These are phyloP conservation scores for Combretum micranthum DNA, from an alignment of 345 rosid genomes.

Conservation along the genomic window DNA sequence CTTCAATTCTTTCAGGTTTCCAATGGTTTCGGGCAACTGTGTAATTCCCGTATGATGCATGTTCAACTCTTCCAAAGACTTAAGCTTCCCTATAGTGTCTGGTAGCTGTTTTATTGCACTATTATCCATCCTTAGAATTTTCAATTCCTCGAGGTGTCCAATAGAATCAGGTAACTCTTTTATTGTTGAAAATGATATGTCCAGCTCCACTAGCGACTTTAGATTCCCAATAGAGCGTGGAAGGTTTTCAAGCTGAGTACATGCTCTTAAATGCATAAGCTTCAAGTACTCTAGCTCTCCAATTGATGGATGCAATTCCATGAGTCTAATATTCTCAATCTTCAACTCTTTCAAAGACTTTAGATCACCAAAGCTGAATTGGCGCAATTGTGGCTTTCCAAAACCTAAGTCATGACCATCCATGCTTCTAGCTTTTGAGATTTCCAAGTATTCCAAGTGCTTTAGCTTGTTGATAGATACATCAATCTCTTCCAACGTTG, in stretches of 20 bases:
- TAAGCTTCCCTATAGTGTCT: no score
- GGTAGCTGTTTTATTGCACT: no score
- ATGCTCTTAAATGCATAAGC: background rate
- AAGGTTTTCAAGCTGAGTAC: background rate
- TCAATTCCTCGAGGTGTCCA: background rate
- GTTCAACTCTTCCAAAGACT: no score
- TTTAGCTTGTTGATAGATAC: background rate
- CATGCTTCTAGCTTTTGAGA: accelerated
- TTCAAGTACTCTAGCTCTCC: background rate
- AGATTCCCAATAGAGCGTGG: background rate
- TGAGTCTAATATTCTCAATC: background rate
- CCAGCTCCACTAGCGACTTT: background rate
- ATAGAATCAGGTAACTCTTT: background rate
- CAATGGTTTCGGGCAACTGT: no score
- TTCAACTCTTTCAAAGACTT: background rate
- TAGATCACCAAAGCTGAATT: no score
- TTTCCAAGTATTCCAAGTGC: background rate
- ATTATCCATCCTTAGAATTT: no score
- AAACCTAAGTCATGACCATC: accelerated
- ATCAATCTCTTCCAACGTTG: background rate
- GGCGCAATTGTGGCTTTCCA: no score
- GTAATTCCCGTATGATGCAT: no score
- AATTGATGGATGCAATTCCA: background rate
- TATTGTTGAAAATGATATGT: background rate
- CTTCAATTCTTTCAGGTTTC: no score